Evolutionary conservation across 331 rosid species (phyloP), one percentile per base, ranked within the genome.

Genomic region (Malus hybrid): DNA sequence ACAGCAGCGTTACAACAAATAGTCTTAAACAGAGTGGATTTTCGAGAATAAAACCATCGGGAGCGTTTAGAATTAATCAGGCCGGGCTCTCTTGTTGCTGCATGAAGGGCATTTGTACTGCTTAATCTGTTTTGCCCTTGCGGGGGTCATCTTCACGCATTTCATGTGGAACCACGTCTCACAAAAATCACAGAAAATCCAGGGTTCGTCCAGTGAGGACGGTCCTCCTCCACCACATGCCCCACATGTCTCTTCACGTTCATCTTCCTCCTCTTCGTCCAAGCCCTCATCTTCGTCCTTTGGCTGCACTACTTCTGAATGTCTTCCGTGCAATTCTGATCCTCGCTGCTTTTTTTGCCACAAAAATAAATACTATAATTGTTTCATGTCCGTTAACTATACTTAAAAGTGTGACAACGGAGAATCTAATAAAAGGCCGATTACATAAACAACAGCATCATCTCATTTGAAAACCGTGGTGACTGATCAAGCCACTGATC

Each of bases 21-120:
- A 32, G 52, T 66, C 70, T 66, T 66, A 34, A 66, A 34, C 70
- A 34, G 28, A 66, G 8, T 0, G 29, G 22, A 15, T 34, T 66
- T 66, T 33, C 6, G 15, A 16, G 16, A 66, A 66, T 10, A n/a
- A 19, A 66, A n/a, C 50, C 20, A 66, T 1, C 9, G 29, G 70
- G 29, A 5, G 28, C 4, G 56, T 15, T n/a, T 19, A 4, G 1
- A 65, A 10, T 32, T 64, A 64, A 29, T 66, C 67, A 2, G 90
- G 85, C 67, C 97, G 97, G 74, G 87, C 87, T 84, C 97, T 83
- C 87, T 93, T 93, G 87, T 82, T 91, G 80, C 85, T 91, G 96
- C 98, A 93, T 50, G 98, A 89, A n/a, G 98, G 98, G 82, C 98
- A 93, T 79, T 93, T 93, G 88, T 93, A 93, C 67, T 93, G 97